Evolutionary conservation across 306 rosid species (phyloP).

Genomic region (Boehmeria nivea): DNA sequence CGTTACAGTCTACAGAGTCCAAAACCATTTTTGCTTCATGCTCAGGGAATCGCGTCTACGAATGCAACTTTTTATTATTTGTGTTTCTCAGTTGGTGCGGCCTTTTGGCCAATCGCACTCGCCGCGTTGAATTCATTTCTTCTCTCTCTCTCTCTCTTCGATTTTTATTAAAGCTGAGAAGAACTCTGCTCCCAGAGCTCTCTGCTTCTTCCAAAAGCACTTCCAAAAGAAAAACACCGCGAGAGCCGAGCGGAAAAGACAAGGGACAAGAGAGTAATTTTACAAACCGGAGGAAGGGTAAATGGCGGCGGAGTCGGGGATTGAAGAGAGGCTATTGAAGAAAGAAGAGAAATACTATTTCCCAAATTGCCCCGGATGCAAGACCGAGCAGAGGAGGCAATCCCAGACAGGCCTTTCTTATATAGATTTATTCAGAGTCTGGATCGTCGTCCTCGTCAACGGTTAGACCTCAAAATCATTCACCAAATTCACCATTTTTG

Average conservation of each 20-base stretch:
- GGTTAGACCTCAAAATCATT: background rate
- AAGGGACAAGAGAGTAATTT: background rate
- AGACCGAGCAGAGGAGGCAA: background rate
- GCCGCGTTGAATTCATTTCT: too few species aligned
- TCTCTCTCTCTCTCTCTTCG: too few species aligned
- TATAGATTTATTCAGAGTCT: background rate
- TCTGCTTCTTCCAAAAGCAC: too few species aligned
- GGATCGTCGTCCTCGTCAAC: constrained; percentile 4
- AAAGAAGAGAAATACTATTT: background rate
- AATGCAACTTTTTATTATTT: too few species aligned
- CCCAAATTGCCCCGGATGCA: constrained; percentile 8
- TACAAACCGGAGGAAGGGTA: background rate
- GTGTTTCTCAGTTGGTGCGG: too few species aligned
- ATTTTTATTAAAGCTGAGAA: too few species aligned
- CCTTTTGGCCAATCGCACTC: too few species aligned
- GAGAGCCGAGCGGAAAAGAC: background rate
- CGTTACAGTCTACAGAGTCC: too few species aligned
- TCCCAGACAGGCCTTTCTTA: background rate
- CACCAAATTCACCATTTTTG: background rate
- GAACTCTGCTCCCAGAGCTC: too few species aligned
- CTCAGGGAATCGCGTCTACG: too few species aligned
- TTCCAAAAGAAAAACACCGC: too few species aligned
- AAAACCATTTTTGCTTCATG: too few species aligned
- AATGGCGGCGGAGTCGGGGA: background rate
- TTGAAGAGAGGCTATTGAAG: background rate